A percentile compares a stretch with the other conserved stretches of the same genome.
phyloP scores from a whole-genome alignment of 2,329 filamentous ascomycete species.

The Didymella glomerata region DNA sequence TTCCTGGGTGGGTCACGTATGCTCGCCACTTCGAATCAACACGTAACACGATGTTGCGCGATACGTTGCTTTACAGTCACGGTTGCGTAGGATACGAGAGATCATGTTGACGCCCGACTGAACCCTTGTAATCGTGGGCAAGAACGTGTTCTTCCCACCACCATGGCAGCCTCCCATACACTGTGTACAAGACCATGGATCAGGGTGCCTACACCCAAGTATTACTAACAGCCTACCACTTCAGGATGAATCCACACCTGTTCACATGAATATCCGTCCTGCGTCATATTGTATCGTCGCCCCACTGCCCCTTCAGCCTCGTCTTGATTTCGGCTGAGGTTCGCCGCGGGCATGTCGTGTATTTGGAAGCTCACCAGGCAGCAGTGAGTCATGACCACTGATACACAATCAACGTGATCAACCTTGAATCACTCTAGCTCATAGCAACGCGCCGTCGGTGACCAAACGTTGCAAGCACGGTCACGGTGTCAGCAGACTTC shows the following conservation, averaged over 20 bases:
- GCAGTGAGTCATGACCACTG: constrained; percentile 23
- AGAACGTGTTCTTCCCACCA: not conserved
- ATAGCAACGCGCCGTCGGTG: constrained; percentile 7
- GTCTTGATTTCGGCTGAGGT: not conserved
- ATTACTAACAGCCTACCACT: not conserved
- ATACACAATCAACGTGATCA: constrained; percentile 10
- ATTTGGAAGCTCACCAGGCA: constrained; percentile 19
- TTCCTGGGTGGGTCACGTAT: not conserved
- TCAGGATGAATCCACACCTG: not conserved
- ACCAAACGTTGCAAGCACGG: constrained; percentile 17
- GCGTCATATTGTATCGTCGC: constrained; percentile 9
- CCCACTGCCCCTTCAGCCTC: constrained; percentile 10
- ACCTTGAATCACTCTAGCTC: constrained; percentile 19
- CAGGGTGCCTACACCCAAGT: not conserved
- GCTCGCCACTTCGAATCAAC: not conserved
- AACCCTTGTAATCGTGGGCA: not conserved
- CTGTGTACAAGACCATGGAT: not conserved
- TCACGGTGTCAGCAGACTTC: constrained; percentile 46
- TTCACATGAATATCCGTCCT: not conserved
- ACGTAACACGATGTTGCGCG: not conserved
- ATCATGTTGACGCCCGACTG: too few relatives aligned
- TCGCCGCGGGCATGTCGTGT: constrained; percentile 1
- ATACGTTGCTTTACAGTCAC: not conserved
- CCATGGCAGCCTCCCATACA: not conserved
- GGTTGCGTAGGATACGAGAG: too few relatives aligned